Base-by-base conservation (phyloP, 371 early-diverging fungal species). In the Choanephora cucurbitarum region DNA sequence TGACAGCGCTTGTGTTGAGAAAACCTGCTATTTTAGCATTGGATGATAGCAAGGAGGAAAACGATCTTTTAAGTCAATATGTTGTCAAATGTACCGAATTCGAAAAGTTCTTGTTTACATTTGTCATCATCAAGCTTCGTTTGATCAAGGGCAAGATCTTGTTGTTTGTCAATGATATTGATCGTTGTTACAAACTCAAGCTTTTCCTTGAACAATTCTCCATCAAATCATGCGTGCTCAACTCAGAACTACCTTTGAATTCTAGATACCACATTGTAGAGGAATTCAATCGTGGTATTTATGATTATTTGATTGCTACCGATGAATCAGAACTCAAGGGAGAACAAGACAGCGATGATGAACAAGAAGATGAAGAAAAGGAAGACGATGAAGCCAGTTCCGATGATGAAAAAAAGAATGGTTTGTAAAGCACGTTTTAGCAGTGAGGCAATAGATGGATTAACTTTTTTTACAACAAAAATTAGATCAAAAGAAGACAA, bases 251-350 rank as follows among this genome's bases (percentile, higher is more conserved):
- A 57, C 99, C 99, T 1, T 66, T 94, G 60, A 94, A 94, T 57
- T 93, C 94, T 10, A 62, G 94, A 65, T 88, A 87, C 64, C 96
- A 97, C 66, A 94, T 96, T 59, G 94, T 98, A 14, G 90, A 97
- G 58, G 97, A 97, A 67, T 96, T 97, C 72, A 97, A 97, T 74
- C 85, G 91, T 40, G 99, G 99, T n/a, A 84, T 94, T 2, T 98
- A 96, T 70, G 94, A 95, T 57, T 92, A 91, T 65, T 83, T 97
- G 56, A 93, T 98, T 73, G 97, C 99, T 7, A 94, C 96, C 0
- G 99, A 98, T 60, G 95, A 94, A 64, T 80, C 85, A 6, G 85
- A 85, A 40, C 72, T 81, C 32, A 84, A 82, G 57, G 89, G 87
- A 13, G 91, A 91, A 58, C 76, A 77, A 48, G 92, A 89, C 33